Evolutionary conservation across 2,329 filamentous ascomycete species (phyloP), one percentile per base, ranked within the genome.

Genomic region (Chaetothyriales sp.): DNA sequence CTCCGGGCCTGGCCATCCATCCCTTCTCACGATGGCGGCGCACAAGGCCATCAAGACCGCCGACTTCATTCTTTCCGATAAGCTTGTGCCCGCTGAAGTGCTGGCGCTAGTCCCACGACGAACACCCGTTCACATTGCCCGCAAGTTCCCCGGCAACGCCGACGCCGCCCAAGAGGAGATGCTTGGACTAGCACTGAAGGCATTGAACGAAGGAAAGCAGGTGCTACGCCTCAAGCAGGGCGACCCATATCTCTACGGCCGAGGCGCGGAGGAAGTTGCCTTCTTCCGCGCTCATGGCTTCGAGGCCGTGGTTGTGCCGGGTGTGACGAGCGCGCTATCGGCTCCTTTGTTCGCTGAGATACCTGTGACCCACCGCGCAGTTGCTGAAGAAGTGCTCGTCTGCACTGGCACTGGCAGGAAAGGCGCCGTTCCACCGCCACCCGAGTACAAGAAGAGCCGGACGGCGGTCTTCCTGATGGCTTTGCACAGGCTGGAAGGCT

Each of bases 381-480:
- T 95, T 0, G 85, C 88, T 2, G 92, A 98, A 63, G 89, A 97
- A 67, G 83, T 98, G 0, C 76, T 98, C 22, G 78, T 98, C n/a
- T 97, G 92, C 70, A 98, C 92, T 0, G 92, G 92, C 0, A 98
- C 92, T 0, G 92, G 92, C 0, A 81, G 92, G 62, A 94, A 94
- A 69, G 92, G 92, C 10, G 84, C 80, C 51, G 74, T 87, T 0
- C 89, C 89, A 0, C 73, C 79, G n/a, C 88, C 89, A 33, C 92
- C 92, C 0, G 82, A 82, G 56, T 95, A 82, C 65, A 79, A 89
- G 0, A 66, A 76, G 1, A 84, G 78, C 7, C 78, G 89, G 52
- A 97, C 92, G 0, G 86, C 92, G 1, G 86, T 98, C 3, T 95
- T 97, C 59, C 71, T 98, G 47, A 98, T 98, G 92, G 88, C 88